phyloP scores from a whole-genome alignment of 2,329 filamentous ascomycete species.

The Phialocephala sp. region DNA sequence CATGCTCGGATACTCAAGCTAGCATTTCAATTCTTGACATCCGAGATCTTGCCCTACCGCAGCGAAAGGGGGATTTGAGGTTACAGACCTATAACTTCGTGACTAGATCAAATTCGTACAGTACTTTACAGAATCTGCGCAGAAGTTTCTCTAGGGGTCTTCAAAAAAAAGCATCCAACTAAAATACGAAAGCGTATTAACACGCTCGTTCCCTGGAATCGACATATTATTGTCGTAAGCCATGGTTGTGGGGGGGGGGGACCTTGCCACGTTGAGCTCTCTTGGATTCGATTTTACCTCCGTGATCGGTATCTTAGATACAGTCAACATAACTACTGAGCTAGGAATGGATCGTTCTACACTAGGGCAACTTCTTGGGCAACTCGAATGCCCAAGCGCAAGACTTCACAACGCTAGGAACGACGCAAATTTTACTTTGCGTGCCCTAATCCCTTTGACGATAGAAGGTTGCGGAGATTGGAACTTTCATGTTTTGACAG shows the following conservation, averaged over 20 bases:
- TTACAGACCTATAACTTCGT: constrained; percentile 16
- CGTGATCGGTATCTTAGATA: constrained; percentile 15
- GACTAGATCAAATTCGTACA: constrained; percentile 15
- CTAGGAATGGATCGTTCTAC: neutral
- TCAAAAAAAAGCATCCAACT: constrained; percentile 3
- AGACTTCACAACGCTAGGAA: constrained; percentile 19
- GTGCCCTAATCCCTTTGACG: neutral
- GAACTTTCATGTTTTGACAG: neutral
- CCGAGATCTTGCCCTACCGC: constrained; percentile 1
- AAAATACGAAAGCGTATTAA: constrained; percentile 12
- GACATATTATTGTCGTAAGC: constrained; percentile 12
- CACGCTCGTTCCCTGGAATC: constrained; percentile 2
- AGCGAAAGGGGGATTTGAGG: neutral
- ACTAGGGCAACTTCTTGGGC: constrained; percentile 9
- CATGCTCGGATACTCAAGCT: constrained; percentile 7
- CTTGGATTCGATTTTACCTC: constrained; percentile 17
- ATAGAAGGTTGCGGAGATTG: neutral
- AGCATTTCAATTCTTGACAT: constrained; percentile 16
- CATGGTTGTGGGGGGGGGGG: constrained; percentile 2
- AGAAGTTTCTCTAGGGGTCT: constrained; percentile 14
- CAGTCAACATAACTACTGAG: constrained; percentile 5
- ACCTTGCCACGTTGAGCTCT: constrained; percentile 7
- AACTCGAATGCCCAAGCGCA: constrained; percentile 11
- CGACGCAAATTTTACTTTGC: constrained; percentile 15
- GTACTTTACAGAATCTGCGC: constrained; percentile 12